Evolutionary conservation across 2,329 filamentous ascomycete genomes (phyloP).

Genomic region (Pseudogymnoascus sp.): DNA sequence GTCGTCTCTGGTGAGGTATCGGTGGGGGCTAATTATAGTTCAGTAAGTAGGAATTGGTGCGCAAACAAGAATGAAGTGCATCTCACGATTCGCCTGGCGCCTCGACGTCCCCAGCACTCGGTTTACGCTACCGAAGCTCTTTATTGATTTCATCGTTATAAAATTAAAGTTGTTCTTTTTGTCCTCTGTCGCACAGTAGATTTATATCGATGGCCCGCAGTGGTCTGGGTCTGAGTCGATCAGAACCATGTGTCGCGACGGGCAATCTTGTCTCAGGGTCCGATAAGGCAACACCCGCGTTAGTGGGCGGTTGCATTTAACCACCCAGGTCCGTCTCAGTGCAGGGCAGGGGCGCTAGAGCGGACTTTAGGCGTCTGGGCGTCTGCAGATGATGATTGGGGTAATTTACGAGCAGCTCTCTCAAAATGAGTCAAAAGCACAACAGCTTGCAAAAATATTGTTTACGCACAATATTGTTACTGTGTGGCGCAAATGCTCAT

Average conservation of each 20-base stretch:
- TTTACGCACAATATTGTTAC: background rate
- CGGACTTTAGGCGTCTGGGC: background rate
- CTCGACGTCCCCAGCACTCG: slow-evolving; percentile 28
- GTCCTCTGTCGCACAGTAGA: background rate
- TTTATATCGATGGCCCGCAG: background rate
- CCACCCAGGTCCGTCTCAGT: background rate
- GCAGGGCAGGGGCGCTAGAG: background rate
- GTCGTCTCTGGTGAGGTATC: slow-evolving; percentile 21
- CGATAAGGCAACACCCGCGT: slow-evolving; percentile 3
- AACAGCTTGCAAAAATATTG: background rate
- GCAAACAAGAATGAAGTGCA: slow-evolving; percentile 12
- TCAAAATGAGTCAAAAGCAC: background rate
- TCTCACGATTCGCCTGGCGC: slow-evolving; percentile 17
- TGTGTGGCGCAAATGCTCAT: background rate
- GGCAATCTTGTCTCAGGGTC: slow-evolving; percentile 5
- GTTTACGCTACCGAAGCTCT: slow-evolving; percentile 27
- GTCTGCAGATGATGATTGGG: background rate
- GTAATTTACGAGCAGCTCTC: background rate
- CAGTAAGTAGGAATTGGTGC: slow-evolving; percentile 11
- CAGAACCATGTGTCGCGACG: slow-evolving; percentile 4
- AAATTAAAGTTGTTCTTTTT: background rate
- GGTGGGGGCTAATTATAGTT: background rate
- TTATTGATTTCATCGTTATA: slow-evolving; percentile 29
- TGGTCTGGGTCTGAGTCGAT: background rate
- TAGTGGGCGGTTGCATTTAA: background rate